A percentile compares a stretch with the other conserved stretches of the same genome.
These are phyloP conservation scores for Blumeria graminis DNA, from an alignment of 2,329 filamentous ascomycete species.

Conservation along the genomic window DNA sequence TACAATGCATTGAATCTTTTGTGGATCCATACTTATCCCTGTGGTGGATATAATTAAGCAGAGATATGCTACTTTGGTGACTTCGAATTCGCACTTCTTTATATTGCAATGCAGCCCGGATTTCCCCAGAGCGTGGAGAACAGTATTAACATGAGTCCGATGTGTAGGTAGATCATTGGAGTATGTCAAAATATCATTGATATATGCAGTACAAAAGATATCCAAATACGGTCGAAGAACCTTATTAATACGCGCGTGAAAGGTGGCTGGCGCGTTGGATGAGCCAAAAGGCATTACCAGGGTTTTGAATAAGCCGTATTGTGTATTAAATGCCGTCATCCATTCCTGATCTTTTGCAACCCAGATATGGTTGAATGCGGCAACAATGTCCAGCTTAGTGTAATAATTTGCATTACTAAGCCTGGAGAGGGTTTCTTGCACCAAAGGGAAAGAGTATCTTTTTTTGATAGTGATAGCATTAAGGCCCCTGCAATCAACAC, in stretches of 20 bases:
- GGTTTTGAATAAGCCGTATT: conserved; percentile 1
- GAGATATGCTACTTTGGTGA: neutral
- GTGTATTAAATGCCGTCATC: conserved; percentile 6
- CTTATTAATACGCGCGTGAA: neutral
- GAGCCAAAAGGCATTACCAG: neutral
- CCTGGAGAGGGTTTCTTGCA: neutral
- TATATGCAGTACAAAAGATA: neutral
- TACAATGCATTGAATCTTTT: neutral
- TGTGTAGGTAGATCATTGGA: neutral
- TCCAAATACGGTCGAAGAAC: neutral
- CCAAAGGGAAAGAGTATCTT: neutral
- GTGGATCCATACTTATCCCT: neutral
- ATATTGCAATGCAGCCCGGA: neutral
- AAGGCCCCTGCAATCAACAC: neutral
- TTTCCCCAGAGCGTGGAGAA: neutral
- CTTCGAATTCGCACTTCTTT: neutral
- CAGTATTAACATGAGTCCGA: neutral
- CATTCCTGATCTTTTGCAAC: conserved; percentile 6
- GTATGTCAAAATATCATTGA: neutral
- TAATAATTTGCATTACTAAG: neutral
- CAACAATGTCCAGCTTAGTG: conserved; percentile 3
- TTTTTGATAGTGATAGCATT: neutral
- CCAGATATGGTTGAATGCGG: conserved; percentile 3
- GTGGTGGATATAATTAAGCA: neutral
- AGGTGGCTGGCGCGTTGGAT: neutral